Evolutionary conservation across 148 eudicot genomes (phyloP).

Genomic region (Simmondsia chinensis): DNA sequence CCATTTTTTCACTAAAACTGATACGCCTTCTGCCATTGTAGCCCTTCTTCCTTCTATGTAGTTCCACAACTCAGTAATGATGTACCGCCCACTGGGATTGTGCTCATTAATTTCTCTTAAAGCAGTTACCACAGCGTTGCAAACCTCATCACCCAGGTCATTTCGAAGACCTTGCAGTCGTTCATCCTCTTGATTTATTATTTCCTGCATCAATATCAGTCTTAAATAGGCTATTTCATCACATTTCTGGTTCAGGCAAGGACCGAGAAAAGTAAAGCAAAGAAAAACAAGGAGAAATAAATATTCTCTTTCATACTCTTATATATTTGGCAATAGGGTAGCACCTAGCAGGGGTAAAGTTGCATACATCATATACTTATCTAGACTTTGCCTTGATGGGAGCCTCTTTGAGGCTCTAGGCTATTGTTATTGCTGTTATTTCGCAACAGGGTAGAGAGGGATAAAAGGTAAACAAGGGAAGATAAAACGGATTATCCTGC

Average conservation of each 20-base stretch:
- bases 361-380: too few species aligned
- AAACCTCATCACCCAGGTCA: slow-evolving; percentile 38
- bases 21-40: slow-evolving; percentile 41
- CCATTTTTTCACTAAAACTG: slow-evolving; percentile 26
- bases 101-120: slow-evolving; percentile 49
- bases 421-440: too few species aligned
- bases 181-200: slow-evolving; percentile 31
- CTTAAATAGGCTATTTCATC: background rate
- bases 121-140: slow-evolving; percentile 31
- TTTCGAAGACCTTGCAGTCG: slow-evolving; percentile 28
- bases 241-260: too few species aligned
- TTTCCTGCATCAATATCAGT: slow-evolving; percentile 28
- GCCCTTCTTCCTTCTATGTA: slow-evolving; percentile 37
- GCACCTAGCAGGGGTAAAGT: too few species aligned
- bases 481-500: too few species aligned
- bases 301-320: too few species aligned
- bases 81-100: slow-evolving; percentile 55
- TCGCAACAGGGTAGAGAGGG: too few species aligned
- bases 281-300: background rate
- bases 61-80: slow-evolving; percentile 47
- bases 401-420: too few species aligned
- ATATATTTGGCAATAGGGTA: too few species aligned
- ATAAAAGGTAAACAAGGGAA: too few species aligned
- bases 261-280: too few species aligned
- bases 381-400: too few species aligned